Percentiles rank a stretch among this genome's conserved stretches.
phyloP scores from a whole-genome alignment of 192 early-diverging fungal species.

The Coemansia sp. region DNA sequence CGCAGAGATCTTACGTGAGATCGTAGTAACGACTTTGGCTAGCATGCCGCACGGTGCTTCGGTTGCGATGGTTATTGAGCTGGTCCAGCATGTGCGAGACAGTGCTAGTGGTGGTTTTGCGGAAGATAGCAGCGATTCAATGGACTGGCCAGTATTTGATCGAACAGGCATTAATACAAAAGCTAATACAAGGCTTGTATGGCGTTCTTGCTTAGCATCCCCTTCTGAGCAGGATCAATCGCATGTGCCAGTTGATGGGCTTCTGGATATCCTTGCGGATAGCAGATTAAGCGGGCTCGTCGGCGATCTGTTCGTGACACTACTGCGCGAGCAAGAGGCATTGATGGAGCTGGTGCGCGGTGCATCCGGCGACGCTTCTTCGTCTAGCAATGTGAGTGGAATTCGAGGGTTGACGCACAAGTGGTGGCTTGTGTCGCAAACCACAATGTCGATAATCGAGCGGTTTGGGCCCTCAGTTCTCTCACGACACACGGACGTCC shows the following conservation, averaged over 20 bases:
- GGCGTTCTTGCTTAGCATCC: neutral
- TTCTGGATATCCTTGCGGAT: slow-evolving; percentile 64
- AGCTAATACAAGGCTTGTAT: slow-evolving; percentile 2
- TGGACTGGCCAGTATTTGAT: slow-evolving; percentile 40
- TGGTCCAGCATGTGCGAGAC: slow-evolving; percentile 29
- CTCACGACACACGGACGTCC: slow-evolving; percentile 71
- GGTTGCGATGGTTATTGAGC: slow-evolving; percentile 19
- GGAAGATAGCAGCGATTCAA: slow-evolving; percentile 20
- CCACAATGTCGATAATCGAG: slow-evolving; percentile 63
- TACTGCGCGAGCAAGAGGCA: slow-evolving; percentile 69
- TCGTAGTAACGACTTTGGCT: slow-evolving; percentile 15
- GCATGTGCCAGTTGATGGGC: slow-evolving; percentile 59
- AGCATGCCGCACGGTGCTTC: slow-evolving; percentile 26
- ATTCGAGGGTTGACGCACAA: slow-evolving; percentile 10
- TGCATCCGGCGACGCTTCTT: slow-evolving; percentile 5
- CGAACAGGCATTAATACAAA: neutral
- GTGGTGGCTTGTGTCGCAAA: slow-evolving; percentile 53
- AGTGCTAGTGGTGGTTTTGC: neutral
- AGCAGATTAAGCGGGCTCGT: slow-evolving; percentile 28
- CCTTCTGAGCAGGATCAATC: slow-evolving; percentile 28
- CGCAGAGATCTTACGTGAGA: slow-evolving; percentile 50
- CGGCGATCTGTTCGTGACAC: slow-evolving; percentile 73
- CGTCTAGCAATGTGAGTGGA: slow-evolving; percentile 2
- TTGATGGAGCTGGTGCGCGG: slow-evolving; percentile 48
- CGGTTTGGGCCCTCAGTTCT: slow-evolving; percentile 72